Conservation (phyloP, 202 grass and related monocot species). For the Digitaria exilis region DNA sequence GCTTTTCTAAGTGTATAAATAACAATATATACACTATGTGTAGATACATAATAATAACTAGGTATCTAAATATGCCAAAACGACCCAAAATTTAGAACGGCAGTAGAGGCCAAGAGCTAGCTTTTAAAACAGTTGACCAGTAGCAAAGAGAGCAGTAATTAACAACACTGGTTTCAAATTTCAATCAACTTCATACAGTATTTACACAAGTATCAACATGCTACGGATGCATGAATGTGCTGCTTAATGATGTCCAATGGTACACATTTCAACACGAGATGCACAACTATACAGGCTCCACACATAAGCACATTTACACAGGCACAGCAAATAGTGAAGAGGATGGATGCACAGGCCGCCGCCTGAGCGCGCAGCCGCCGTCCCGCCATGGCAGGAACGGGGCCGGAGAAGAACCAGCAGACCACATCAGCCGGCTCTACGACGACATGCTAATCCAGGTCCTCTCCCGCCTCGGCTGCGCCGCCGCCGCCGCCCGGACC, state of each 20-base stretch:
- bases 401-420: background rate
- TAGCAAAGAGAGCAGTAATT: background rate
- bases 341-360: background rate
- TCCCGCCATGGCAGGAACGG: background rate
- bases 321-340: background rate
- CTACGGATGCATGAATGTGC: conserved; percentile 6
- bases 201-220: conserved; percentile 27
- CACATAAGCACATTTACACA: conserved; percentile 10
- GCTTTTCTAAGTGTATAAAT: too few species aligned
- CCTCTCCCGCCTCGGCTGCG: background rate
- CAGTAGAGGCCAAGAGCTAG: too few species aligned
- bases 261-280: background rate
- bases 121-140: too few species aligned
- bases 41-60: too few species aligned
- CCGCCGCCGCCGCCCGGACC: background rate
- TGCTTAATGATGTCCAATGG: background rate
- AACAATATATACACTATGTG: too few species aligned
- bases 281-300: background rate
- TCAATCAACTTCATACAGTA: background rate
- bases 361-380: background rate
- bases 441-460: background rate
- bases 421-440: background rate
- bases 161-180: background rate
- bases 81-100: too few species aligned
- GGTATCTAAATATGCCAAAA: too few species aligned